Conservation (phyloP, 1,284 basidiomycete genomes). For the Coniferiporia weirii region DNA sequence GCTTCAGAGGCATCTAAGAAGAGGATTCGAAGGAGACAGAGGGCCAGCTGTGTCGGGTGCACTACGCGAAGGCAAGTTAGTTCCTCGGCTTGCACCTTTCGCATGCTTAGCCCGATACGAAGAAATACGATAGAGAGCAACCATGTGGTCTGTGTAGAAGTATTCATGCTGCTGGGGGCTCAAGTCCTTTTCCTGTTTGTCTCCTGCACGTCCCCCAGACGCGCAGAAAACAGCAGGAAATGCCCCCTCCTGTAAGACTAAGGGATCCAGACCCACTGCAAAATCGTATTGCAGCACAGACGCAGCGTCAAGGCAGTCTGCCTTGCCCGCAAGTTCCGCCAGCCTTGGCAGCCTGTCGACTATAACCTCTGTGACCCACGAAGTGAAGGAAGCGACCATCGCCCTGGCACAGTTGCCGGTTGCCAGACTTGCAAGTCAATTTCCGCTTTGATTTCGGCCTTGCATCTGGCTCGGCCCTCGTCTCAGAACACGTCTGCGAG, state of each 20-base stretch:
- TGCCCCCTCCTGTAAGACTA: background rate
- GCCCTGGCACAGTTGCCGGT: conserved; percentile 30
- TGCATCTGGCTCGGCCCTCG: conserved; percentile 24
- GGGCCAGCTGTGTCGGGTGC: conserved; percentile 51
- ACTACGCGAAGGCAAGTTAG: conserved; percentile 48
- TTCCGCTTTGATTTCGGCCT: background rate
- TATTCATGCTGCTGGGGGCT: conserved; percentile 52
- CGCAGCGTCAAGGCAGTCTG: background rate
- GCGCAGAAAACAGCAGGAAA: conserved; percentile 12
- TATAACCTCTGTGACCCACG: conserved; percentile 21
- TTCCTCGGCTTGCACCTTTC: background rate
- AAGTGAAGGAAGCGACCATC: conserved; percentile 28
- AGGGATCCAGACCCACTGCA: background rate
- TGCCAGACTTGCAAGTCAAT: conserved; percentile 12
- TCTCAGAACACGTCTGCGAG: conserved; percentile 42
- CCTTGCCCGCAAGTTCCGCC: background rate
- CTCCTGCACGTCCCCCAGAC: conserved; percentile 41
- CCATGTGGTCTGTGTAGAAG: conserved; percentile 47
- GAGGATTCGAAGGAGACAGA: conserved; percentile 33
- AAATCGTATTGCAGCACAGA: background rate
- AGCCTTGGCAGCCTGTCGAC: background rate
- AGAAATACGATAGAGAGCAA: conserved; percentile 52
- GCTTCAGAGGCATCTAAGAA: conserved; percentile 25
- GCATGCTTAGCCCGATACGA: background rate
- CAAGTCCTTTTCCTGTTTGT: conserved; percentile 41